Conservation (phyloP, 306 rosid genomes). For the Phaseolus lunatus region DNA sequence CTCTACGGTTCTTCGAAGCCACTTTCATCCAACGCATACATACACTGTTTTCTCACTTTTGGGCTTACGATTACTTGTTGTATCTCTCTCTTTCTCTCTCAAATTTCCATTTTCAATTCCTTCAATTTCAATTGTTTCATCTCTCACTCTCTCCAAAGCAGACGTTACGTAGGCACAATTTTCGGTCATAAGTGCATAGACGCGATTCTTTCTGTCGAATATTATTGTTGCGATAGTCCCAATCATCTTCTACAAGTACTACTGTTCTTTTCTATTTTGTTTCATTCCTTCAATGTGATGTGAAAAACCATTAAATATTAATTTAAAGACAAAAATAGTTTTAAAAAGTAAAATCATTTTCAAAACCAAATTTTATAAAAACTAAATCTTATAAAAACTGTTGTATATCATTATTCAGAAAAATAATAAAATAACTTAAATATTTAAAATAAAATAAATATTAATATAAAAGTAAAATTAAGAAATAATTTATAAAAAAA, state of each 20-base stretch:
- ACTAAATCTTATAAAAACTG: no score
- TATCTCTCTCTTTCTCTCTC: slow-evolving; percentile 29
- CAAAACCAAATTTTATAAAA: no score
- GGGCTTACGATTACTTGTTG: slow-evolving; percentile 92
- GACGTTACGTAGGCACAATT: slow-evolving; percentile 73
- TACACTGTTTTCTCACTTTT: slow-evolving; percentile 70
- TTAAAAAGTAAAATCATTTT: no score
- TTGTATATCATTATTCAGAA: no score
- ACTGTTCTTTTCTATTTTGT: not conserved
- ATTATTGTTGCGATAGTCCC: slow-evolving; percentile 91
- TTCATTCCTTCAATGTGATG: not conserved
- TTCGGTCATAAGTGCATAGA: slow-evolving; percentile 73
- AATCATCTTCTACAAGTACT: slow-evolving; percentile 89
- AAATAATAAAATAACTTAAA: no score
- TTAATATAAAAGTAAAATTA: no score
- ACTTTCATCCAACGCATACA: slow-evolving; percentile 85
- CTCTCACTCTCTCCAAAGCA: slow-evolving; percentile 41
- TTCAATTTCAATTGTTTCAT: slow-evolving; percentile 3
- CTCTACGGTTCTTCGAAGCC: slow-evolving; percentile 91
- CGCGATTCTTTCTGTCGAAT: slow-evolving; percentile 70
- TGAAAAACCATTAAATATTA: no score
- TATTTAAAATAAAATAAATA: no score
- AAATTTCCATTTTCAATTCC: not conserved
- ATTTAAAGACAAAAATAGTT: no score
- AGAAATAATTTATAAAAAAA: no score